Evolutionary conservation across 129 eudicot genomes (phyloP).

Genomic region (Kitagawia praeruptora): DNA sequence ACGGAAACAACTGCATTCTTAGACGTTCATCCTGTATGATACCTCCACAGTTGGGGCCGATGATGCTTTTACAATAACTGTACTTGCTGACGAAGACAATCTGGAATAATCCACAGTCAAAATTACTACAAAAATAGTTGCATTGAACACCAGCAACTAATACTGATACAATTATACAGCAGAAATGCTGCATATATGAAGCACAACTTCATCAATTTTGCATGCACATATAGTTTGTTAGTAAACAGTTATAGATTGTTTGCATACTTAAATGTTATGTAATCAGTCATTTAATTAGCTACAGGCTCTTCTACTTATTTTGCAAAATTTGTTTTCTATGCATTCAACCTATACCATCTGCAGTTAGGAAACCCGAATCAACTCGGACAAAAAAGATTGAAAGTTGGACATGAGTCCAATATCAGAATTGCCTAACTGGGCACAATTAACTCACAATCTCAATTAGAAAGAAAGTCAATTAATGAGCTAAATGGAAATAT

Average conservation of each 20-base stretch:
- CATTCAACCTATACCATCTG: neutral
- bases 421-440: neutral
- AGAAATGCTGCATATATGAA: neutral
- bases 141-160: conserved; percentile 1
- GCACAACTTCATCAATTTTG: neutral
- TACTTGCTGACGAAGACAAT: conserved; percentile 27
- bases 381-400: neutral
- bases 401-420: neutral
- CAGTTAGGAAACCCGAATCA: neutral
- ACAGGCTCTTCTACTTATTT: neutral
- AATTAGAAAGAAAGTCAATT: neutral
- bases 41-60: conserved; percentile 72
- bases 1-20: neutral
- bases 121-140: conserved; percentile 7
- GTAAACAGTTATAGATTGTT: neutral
- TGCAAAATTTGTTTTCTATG: neutral
- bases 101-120: conserved; percentile 33
- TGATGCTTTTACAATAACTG: conserved; percentile 51
- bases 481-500: neutral
- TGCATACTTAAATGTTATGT: neutral
- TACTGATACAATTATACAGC: neutral
- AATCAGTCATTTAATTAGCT: neutral
- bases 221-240: neutral
- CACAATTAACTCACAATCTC: neutral
- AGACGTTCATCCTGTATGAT: conserved; percentile 8